phyloP scores from a whole-genome alignment of 164 flowering plant genomes.

The Saururus chinensis region DNA sequence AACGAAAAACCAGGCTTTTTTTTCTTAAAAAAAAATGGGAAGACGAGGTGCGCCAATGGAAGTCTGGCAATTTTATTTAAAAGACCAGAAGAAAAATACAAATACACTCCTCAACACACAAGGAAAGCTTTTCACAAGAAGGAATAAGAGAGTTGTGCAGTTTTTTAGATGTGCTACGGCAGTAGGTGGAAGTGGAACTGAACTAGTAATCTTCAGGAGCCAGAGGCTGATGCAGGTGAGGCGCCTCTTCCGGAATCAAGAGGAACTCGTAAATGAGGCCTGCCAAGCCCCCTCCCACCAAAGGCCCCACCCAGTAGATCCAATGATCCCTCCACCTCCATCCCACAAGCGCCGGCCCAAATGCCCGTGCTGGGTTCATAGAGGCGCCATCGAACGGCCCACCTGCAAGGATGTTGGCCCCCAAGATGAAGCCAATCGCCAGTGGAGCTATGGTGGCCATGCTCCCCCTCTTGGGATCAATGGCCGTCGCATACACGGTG shows the following conservation, averaged over 20 bases:
- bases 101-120: no score
- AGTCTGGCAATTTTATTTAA: no score
- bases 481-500: slow-evolving; percentile 72
- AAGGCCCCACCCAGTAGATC: slow-evolving; percentile 86
- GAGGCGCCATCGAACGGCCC: slow-evolving; percentile 81
- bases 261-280: slow-evolving; percentile 47
- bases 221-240: slow-evolving; percentile 23
- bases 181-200: not conserved
- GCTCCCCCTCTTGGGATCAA: slow-evolving; percentile 64
- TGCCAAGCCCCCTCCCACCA: slow-evolving; percentile 65
- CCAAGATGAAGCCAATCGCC: slow-evolving; percentile 74
- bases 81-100: no score
- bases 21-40: no score
- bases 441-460: slow-evolving; percentile 63
- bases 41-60: no score
- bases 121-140: no score
- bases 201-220: slow-evolving; percentile 17
- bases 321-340: slow-evolving; percentile 68
- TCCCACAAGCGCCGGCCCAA: slow-evolving; percentile 72
- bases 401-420: slow-evolving; percentile 67
- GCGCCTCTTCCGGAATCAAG: slow-evolving; percentile 24
- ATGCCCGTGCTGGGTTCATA: slow-evolving; percentile 78
- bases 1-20: no score
- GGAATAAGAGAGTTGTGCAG: no score
- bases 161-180: not conserved